Conservation (phyloP, 768 basidiomycete genomes). For the Amanita pallidorosea region DNA sequence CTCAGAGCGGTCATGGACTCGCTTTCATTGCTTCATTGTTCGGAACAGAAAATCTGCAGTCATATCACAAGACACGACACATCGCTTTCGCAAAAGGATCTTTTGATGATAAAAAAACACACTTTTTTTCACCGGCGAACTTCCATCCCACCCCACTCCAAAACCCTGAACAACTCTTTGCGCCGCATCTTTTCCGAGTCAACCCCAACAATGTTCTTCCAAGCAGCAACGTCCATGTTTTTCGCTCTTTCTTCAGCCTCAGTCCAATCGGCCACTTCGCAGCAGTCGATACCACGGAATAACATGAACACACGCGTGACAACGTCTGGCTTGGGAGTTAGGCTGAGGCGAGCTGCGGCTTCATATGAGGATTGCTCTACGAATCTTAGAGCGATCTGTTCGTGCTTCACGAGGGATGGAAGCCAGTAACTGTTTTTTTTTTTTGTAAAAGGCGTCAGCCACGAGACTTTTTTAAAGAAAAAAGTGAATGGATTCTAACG, state of each 20-base stretch:
- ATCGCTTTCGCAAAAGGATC: no score
- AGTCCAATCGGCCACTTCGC: slow-evolving; percentile 16
- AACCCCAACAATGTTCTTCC: background rate
- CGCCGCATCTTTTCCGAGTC: slow-evolving; percentile 12
- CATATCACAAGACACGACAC: no score
- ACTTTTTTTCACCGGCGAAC: slow-evolving; percentile 8
- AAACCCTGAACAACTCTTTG: slow-evolving; percentile 21
- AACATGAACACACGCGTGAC: slow-evolving; percentile 38
- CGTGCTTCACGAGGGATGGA: slow-evolving; percentile 26
- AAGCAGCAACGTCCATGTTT: background rate
- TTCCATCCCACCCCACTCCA: slow-evolving; percentile 43
- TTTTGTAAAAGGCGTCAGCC: background rate
- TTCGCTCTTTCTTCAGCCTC: slow-evolving; percentile 10
- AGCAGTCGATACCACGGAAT: slow-evolving; percentile 24
- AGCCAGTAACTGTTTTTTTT: slow-evolving; percentile 28
- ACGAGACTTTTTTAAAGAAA: background rate
- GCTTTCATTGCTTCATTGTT: no score
- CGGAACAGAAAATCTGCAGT: no score
- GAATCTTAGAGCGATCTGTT: slow-evolving; percentile 32
- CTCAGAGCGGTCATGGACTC: no score
- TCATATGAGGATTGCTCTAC: slow-evolving; percentile 32
- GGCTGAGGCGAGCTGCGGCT: slow-evolving; percentile 22
- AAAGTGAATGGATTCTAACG: slow-evolving; percentile 16
- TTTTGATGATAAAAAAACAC: no score
- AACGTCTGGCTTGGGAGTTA: slow-evolving; percentile 30